Evolutionary conservation across 805 yeast species (phyloP).

Genomic region (Wickerhamomyces bovis): DNA sequence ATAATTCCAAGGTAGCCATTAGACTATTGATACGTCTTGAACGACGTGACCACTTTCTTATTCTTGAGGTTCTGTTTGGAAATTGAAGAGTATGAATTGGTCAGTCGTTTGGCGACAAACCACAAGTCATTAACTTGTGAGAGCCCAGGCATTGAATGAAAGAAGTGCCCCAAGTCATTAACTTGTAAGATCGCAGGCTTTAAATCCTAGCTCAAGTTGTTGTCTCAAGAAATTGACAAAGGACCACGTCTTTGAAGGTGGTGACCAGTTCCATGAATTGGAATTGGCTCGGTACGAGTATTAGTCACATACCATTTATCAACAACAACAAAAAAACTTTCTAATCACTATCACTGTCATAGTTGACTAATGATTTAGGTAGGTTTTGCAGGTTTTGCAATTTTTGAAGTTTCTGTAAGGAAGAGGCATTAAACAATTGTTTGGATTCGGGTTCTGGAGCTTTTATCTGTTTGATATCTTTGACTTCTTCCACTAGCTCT

Average conservation of each 20-base stretch:
- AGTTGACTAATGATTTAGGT: not conserved
- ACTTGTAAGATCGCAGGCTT: too few species aligned
- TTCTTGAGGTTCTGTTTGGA: slow-evolving; percentile 12
- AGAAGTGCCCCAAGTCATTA: too few species aligned
- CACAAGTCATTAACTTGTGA: too few species aligned
- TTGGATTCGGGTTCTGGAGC: slow-evolving; percentile 2
- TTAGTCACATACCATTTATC: not conserved
- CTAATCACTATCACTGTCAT: slow-evolving; percentile 4
- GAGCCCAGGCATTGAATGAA: too few species aligned
- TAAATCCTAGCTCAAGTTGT: too few species aligned
- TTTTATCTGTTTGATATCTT: slow-evolving; percentile 11
- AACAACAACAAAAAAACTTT: not conserved
- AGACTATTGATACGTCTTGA: not conserved
- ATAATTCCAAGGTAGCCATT: not conserved
- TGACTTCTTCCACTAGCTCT: slow-evolving; percentile 11
- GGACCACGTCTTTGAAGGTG: too few species aligned
- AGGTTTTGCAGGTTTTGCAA: slow-evolving; percentile 4
- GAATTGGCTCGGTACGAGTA: too few species aligned
- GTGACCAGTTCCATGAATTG: too few species aligned
- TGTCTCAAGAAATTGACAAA: too few species aligned
- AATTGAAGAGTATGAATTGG: slow-evolving; percentile 8
- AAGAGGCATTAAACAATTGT: slow-evolving; percentile 1
- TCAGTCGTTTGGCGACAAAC: slow-evolving; percentile 5
- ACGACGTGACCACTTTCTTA: slow-evolving; percentile 1
- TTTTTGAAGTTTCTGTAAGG: slow-evolving; percentile 8